A percentile compares a stretch with the other conserved stretches of the same genome.
These are phyloP conservation scores for Metschnikowia kofuensis DNA, from an alignment of 805 yeast genomes.

Conservation along the genomic window DNA sequence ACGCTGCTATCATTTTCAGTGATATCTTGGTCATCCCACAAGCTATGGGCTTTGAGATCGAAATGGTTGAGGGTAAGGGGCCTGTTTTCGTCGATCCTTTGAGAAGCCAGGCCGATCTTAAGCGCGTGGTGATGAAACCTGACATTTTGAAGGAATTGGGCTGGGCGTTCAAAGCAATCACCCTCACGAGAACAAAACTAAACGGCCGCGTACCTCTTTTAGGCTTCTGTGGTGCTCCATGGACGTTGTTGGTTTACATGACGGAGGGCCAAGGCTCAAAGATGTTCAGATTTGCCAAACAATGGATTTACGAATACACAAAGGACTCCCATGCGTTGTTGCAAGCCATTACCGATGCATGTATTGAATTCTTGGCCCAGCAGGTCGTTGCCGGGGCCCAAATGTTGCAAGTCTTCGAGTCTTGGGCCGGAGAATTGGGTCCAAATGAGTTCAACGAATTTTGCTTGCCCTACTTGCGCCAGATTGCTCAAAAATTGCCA, in stretches of 20 bases:
- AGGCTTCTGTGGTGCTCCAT: slow-evolving; percentile 97
- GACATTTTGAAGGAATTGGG: slow-evolving; percentile 76
- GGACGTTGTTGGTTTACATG: slow-evolving; percentile 97
- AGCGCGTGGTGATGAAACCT: slow-evolving; percentile 55
- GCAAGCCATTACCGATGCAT: slow-evolving; percentile 78
- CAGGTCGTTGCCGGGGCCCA: slow-evolving; percentile 98
- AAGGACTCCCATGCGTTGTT: slow-evolving; percentile 67
- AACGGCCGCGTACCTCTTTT: slow-evolving; percentile 89
- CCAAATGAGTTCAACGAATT: slow-evolving; percentile 86
- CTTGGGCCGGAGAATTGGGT: slow-evolving; percentile 97
- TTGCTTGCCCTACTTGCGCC: slow-evolving; percentile 81
- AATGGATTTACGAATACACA: slow-evolving; percentile 85
- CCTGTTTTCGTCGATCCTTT: slow-evolving; percentile 91
- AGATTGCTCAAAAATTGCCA: slow-evolving; percentile 70
- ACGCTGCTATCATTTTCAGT: slow-evolving; percentile 95
- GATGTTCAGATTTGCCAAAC: slow-evolving; percentile 84
- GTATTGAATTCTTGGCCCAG: slow-evolving; percentile 87
- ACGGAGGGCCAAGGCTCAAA: slow-evolving; percentile 96
- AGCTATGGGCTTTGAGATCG: slow-evolving; percentile 95
- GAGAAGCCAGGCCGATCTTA: slow-evolving; percentile 66
- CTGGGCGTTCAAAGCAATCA: slow-evolving; percentile 95
- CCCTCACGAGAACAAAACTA: slow-evolving; percentile 81
- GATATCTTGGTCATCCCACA: slow-evolving; percentile 96
- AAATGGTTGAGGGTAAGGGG: slow-evolving; percentile 92
- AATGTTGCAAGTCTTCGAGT: slow-evolving; percentile 93